phyloP scores from a whole-genome alignment of 495 filamentous ascomycete species.

The Poronia punctata region DNA sequence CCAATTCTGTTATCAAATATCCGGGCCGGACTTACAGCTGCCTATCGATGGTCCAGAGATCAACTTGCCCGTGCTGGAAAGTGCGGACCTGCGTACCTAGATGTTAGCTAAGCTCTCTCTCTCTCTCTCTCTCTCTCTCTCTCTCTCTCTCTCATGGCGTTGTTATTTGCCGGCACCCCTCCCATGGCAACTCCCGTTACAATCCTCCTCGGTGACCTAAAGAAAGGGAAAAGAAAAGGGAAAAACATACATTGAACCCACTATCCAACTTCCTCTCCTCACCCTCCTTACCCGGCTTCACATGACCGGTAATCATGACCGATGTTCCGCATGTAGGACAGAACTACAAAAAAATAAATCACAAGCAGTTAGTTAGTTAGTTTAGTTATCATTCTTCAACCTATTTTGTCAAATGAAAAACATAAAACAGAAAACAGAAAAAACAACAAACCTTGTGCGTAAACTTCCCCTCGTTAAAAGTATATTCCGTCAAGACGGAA shows the following conservation, averaged over 20 bases:
- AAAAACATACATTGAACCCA: constrained; percentile 17
- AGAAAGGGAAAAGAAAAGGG: not conserved
- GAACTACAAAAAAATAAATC: too few relatives aligned
- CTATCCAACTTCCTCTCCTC: constrained; percentile 16
- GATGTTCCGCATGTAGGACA: constrained; percentile 36
- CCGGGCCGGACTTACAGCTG: constrained; percentile 28
- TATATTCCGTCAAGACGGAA: constrained; percentile 28
- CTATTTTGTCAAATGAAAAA: not conserved
- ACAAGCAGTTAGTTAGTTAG: too few relatives aligned
- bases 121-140: not conserved
- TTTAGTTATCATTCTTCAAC: too few relatives aligned
- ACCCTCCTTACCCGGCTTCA: constrained; percentile 12
- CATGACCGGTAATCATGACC: constrained; percentile 14
- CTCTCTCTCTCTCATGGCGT: not conserved
- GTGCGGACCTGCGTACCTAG: constrained; percentile 16
- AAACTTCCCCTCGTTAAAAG: constrained; percentile 22
- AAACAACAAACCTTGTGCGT: constrained; percentile 28
- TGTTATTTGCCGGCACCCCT: too few relatives aligned
- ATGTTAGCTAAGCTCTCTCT: too few relatives aligned
- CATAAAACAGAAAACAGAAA: not conserved
- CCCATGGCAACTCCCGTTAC: too few relatives aligned
- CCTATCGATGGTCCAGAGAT: constrained; percentile 26
- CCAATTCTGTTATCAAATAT: too few relatives aligned
- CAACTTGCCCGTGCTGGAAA: constrained; percentile 30
- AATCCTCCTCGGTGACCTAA: too few relatives aligned